Conservation (phyloP, 441 rosid species). For the Croton laevigatus region DNA sequence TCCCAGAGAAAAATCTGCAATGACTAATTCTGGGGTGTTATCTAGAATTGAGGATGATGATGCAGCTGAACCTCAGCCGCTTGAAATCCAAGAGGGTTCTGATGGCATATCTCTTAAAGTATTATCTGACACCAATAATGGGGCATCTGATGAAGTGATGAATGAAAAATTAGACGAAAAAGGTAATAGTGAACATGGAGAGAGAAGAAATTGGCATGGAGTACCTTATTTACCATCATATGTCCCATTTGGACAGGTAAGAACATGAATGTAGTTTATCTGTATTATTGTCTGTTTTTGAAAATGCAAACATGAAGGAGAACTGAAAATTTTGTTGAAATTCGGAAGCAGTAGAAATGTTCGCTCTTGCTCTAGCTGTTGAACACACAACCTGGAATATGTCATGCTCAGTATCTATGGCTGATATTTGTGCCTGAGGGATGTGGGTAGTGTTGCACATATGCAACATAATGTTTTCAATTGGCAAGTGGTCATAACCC, state of each 20-base stretch:
- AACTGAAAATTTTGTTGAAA: not conserved
- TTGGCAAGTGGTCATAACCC: not conserved
- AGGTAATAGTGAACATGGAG: slow-evolving; percentile 33
- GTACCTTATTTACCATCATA: slow-evolving; percentile 92
- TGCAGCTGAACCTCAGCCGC: slow-evolving; percentile 70
- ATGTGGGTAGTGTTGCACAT: not conserved
- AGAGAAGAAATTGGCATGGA: slow-evolving; percentile 57
- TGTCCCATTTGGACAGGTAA: slow-evolving; percentile 95
- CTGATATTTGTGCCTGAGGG: not conserved
- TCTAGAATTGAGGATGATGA: slow-evolving; percentile 59
- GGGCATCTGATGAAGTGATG: slow-evolving; percentile 31
- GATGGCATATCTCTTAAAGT: slow-evolving; percentile 95
- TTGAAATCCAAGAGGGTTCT: slow-evolving; percentile 94
- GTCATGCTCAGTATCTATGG: not conserved
- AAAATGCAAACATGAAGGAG: not conserved
- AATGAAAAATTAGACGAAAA: slow-evolving; percentile 45
- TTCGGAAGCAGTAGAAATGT: not conserved
- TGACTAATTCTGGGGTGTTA: slow-evolving; percentile 36
- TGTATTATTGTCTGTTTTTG: slow-evolving; percentile 5
- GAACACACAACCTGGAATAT: not conserved
- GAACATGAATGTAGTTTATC: slow-evolving; percentile 17
- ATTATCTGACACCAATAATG: slow-evolving; percentile 42
- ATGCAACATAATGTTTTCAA: not conserved
- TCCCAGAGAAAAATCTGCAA: slow-evolving; percentile 38
- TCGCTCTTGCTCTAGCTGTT: not conserved